These are phyloP conservation scores for Colletotrichum tropicicola DNA, from an alignment of 2,329 filamentous ascomycete species.

Conservation along the genomic window DNA sequence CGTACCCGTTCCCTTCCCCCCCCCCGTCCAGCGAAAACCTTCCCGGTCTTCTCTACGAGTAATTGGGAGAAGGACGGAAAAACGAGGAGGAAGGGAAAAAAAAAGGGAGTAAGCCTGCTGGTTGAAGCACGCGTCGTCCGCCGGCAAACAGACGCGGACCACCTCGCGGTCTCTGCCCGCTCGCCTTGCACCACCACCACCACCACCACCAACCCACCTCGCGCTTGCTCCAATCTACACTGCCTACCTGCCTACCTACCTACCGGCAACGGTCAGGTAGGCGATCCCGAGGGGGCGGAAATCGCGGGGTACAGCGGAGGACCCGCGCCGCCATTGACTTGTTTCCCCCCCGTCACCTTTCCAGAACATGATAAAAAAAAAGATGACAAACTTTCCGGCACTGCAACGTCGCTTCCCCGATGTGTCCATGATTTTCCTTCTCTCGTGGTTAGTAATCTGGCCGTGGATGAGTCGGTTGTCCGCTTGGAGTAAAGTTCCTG, in stretches of 20 bases:
- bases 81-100: no score
- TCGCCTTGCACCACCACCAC: background rate
- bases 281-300: conserved; percentile 12
- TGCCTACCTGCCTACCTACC: no score
- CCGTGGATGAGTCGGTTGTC: background rate
- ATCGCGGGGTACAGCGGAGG: conserved; percentile 20
- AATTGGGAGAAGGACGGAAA: no score
- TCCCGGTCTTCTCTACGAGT: no score
- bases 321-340: background rate
- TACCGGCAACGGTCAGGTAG: no score
- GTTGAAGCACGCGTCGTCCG: no score
- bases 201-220: background rate
- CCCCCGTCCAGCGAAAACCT: no score
- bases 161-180: background rate
- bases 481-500: background rate
- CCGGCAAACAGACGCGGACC: background rate
- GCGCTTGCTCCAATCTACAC: no score
- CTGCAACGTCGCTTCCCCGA: conserved; percentile 6
- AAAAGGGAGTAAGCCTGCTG: no score
- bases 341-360: background rate
- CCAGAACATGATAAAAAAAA: background rate
- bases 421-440: background rate
- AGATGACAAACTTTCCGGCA: background rate
- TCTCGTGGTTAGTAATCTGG: background rate
- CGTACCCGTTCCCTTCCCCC: no score